These are phyloP conservation scores for Leccinum disarticulatum DNA, from an alignment of 768 basidiomycete species.

Conservation along the genomic window DNA sequence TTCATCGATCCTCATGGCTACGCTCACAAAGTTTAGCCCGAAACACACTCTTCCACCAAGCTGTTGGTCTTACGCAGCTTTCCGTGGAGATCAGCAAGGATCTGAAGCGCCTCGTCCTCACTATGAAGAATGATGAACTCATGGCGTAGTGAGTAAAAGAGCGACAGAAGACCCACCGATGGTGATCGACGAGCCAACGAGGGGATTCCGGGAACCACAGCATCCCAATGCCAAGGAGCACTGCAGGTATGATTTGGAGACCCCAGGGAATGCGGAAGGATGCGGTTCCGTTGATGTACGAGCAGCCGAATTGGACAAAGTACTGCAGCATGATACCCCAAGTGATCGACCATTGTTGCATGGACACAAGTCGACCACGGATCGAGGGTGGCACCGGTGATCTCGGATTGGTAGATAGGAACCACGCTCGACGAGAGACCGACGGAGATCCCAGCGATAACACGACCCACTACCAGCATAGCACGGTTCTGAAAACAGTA, in stretches of 20 bases:
- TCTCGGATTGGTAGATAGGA: constrained; percentile 75
- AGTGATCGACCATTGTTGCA: constrained; percentile 80
- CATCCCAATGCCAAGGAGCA: constrained; percentile 70
- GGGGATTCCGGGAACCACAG: constrained; percentile 66
- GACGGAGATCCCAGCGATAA: constrained; percentile 68
- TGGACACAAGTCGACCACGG: constrained; percentile 71
- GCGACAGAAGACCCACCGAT: constrained; percentile 35
- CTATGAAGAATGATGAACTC: constrained; percentile 13
- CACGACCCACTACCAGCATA: constrained; percentile 72
- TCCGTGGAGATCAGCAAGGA: constrained; percentile 74
- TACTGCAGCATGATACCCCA: constrained; percentile 79
- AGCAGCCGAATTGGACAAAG: constrained; percentile 75
- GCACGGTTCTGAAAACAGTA: constrained; percentile 50
- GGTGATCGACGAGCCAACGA: constrained; percentile 67
- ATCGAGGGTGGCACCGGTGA: constrained; percentile 60
- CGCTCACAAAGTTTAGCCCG: no score
- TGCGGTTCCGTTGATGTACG: constrained; percentile 60
- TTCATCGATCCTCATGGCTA: no score
- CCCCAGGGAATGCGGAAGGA: constrained; percentile 84
- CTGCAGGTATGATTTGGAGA: constrained; percentile 75
- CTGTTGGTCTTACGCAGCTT: not conserved
- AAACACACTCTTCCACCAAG: no score
- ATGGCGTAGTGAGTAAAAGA: not conserved
- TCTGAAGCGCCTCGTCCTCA: constrained; percentile 60
- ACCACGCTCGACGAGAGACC: constrained; percentile 66